phyloP scores from a whole-genome alignment of 192 early-diverging fungal genomes.

The Coemansia sp. region DNA sequence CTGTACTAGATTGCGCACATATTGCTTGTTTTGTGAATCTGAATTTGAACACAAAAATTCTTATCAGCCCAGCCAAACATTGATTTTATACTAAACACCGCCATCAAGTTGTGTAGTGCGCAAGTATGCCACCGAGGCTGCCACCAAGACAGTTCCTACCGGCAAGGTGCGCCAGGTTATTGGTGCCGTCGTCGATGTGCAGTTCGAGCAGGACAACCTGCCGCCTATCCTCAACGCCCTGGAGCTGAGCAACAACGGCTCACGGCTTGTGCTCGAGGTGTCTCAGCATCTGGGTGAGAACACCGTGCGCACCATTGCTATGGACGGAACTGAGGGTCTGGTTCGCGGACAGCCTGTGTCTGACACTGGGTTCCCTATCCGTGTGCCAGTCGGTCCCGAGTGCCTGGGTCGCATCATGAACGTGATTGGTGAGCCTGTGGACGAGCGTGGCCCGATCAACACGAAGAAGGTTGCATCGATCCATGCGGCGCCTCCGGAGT shows the following conservation, averaged over 20 bases:
- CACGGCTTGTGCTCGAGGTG: conserved; percentile 92
- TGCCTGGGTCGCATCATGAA: conserved; percentile 98
- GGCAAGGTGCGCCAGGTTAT: conserved; percentile 92
- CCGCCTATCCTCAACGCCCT: conserved; percentile 96
- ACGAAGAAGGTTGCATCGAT: conserved; percentile 84
- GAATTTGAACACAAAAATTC: background rate
- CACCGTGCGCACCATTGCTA: conserved; percentile 98
- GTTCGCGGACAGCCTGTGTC: conserved; percentile 91
- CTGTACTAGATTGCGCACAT: background rate
- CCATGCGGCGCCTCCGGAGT: conserved; percentile 89
- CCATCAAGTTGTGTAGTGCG: conserved; percentile 33
- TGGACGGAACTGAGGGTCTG: conserved; percentile 99
- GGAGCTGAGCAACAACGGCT: conserved; percentile 79
- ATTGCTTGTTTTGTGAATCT: conserved; percentile 1
- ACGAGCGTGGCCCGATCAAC: conserved; percentile 95
- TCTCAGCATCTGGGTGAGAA: conserved; percentile 97
- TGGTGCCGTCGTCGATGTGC: conserved; percentile 98
- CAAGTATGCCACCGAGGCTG: conserved; percentile 60
- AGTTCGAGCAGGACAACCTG: conserved; percentile 84
- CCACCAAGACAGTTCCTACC: conserved; percentile 55
- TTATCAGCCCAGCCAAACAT: background rate
- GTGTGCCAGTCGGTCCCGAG: conserved; percentile 89
- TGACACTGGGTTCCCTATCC: conserved; percentile 93
- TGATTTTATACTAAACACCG: background rate
- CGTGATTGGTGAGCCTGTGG: conserved; percentile 98